Conservation (phyloP, 1,139 yeast genomes). For the Wickerhamiella pararugosa region DNA sequence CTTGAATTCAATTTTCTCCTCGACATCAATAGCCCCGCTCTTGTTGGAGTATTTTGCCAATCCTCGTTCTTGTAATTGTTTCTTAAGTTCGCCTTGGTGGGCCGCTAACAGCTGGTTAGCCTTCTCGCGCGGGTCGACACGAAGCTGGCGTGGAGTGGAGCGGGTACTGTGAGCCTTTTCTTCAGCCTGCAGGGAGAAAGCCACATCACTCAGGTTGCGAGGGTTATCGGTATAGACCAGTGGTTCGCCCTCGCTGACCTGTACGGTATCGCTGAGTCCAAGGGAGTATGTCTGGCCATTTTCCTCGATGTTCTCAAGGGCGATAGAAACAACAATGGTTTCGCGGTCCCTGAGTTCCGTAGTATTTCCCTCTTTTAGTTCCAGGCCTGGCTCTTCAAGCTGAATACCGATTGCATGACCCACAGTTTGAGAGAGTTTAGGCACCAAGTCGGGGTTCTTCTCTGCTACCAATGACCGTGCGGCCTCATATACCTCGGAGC, state of each 20-base stretch:
- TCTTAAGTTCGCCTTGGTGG: constrained; percentile 71
- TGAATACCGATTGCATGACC: constrained; percentile 91
- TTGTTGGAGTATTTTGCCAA: constrained; percentile 39
- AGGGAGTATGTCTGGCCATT: constrained; percentile 47
- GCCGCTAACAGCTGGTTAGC: constrained; percentile 74
- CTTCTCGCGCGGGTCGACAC: constrained; percentile 15
- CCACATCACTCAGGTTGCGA: constrained; percentile 56
- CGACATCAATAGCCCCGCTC: constrained; percentile 23
- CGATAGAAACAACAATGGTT: constrained; percentile 61
- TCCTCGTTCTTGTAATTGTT: constrained; percentile 76
- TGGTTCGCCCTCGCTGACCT: constrained; percentile 44
- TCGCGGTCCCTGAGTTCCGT: constrained; percentile 57
- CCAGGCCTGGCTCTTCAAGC: constrained; percentile 65
- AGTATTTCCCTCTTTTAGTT: constrained; percentile 52
- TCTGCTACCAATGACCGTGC: constrained; percentile 42
- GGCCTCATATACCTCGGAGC: constrained; percentile 51
- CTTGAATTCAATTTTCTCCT: constrained; percentile 47
- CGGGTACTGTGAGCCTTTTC: constrained; percentile 18
- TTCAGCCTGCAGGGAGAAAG: constrained; percentile 66
- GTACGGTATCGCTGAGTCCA: constrained; percentile 69
- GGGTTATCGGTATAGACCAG: constrained; percentile 59
- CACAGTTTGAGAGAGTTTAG: constrained; percentile 31
- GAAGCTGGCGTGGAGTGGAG: constrained; percentile 11
- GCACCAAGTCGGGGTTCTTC: constrained; percentile 46
- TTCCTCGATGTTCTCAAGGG: constrained; percentile 52